Base-by-base conservation (phyloP, 306 rosid genomes). In the Carpinus fangiana region DNA sequence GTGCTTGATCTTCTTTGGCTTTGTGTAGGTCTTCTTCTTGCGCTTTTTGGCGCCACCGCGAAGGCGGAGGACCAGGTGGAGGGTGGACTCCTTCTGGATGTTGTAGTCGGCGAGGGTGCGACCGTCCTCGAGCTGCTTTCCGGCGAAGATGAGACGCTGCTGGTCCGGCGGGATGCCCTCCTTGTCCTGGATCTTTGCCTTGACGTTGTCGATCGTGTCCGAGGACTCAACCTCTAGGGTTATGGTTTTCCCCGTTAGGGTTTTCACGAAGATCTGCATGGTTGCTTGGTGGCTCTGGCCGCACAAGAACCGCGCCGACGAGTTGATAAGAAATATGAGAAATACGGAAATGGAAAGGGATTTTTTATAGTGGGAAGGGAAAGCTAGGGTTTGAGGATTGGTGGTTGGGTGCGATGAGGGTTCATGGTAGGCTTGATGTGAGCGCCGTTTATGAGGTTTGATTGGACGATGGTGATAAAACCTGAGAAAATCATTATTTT, bases 1-100 rank as follows among this genome's bases (percentile, higher is more conserved):
- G 90, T 93, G 98, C 92, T 93, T 93, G 86, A 93, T 91, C 88
- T 93, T 93, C 92, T 93, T 93, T 0, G 98, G 98, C 87, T 91
- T 93, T 59, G 98, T 91, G 88, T 93, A 91, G 57, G 98, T 93
- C 93, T 93, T 93, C 97, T 93, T 93, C 97, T 93, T 93, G 4
- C 98, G 76, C 92, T 93, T 93, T 86, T 93, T 93, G 11, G 98
- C 98, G 0, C 98, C 98, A 12, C 98, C 98, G 2, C 98, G 89
- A 71, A 93, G 97, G 34, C 98, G 95, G 74, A 93, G 98, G 9
- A 93, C 97, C 0, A 93, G 90, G 79, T 93, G 98, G 2, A 93
- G 96, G 0, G 97, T 93, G 0, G 98, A 93, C 54, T 93, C 98
- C 89, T 93, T 93, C 91, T 93, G 97, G 86, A 93, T 93, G 82